Conservation (phyloP, 2,329 filamentous ascomycete species). For the Didymella keratinophila region DNA sequence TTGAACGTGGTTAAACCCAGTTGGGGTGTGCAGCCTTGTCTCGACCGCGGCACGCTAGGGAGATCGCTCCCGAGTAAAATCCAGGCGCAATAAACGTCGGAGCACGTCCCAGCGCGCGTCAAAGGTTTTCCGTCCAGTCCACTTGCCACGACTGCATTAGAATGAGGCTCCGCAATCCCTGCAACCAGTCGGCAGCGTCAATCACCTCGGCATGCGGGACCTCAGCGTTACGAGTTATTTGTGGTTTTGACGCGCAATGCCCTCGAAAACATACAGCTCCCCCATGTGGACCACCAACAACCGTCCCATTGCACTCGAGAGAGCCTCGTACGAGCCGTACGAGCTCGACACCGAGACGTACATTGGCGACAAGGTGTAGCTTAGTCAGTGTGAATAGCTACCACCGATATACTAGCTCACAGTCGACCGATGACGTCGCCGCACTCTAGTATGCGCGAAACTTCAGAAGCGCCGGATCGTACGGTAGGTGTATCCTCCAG, state of each 20-base stretch:
- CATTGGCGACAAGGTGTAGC: background rate
- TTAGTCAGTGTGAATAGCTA: background rate
- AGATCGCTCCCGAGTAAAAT: slow-evolving; percentile 2
- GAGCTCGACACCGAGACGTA: slow-evolving; percentile 3
- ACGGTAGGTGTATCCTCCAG: slow-evolving; percentile 7
- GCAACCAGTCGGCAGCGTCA: slow-evolving; percentile 11
- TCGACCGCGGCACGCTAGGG: slow-evolving; percentile 9
- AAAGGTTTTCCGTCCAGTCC: slow-evolving; percentile 6
- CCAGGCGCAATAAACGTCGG: slow-evolving; percentile 5
- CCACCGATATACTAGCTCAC: background rate
- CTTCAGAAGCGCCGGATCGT: slow-evolving; percentile 11
- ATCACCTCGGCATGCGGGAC: background rate
- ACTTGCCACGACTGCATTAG: slow-evolving; percentile 12
- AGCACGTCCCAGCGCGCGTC: slow-evolving; percentile 5
- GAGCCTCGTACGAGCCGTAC: slow-evolving; percentile 15
- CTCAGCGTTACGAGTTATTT: background rate
- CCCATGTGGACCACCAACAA: background rate
- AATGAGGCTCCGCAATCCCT: slow-evolving; percentile 9
- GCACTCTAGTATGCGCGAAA: background rate
- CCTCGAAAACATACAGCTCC: background rate
- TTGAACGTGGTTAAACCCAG: background rate
- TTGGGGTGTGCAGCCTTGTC: background rate
- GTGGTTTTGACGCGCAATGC: background rate
- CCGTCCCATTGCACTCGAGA: background rate
- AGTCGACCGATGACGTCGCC: slow-evolving; percentile 10